These are phyloP conservation scores for Jaenimonas drosophilae DNA, from an alignment of 208 protist species.

Conservation along the genomic window DNA sequence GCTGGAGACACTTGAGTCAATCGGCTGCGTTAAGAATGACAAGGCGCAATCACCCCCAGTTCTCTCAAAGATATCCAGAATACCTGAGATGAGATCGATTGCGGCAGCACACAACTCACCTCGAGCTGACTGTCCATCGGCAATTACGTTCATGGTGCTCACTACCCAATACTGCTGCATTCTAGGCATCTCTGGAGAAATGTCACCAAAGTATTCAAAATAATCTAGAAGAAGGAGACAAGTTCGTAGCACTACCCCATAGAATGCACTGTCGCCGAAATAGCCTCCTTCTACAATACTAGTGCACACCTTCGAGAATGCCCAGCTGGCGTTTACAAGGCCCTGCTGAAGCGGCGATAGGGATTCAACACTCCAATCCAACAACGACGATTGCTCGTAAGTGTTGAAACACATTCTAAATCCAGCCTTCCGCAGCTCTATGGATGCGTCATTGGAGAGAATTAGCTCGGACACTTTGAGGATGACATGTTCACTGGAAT, in stretches of 20 bases:
- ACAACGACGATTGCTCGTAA: conserved; percentile 67
- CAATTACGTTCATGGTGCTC: conserved; percentile 34
- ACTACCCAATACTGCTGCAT: conserved; percentile 39
- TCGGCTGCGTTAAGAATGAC: conserved; percentile 27
- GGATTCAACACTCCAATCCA: conserved; percentile 79
- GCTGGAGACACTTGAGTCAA: conserved; percentile 16
- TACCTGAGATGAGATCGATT: conserved; percentile 48
- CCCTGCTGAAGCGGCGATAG: conserved; percentile 71
- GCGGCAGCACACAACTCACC: conserved; percentile 44
- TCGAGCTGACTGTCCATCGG: conserved; percentile 17
- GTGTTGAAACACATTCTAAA: conserved; percentile 84
- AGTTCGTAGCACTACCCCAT: conserved; percentile 52
- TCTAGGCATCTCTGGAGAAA: conserved; percentile 20
- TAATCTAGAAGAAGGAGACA: conserved; percentile 78
- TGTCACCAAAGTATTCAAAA: conserved; percentile 55
- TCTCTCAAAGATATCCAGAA: conserved; percentile 48
- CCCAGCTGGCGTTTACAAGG: conserved; percentile 41
- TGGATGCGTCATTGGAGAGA: conserved; percentile 10
- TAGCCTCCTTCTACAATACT: conserved; percentile 40
- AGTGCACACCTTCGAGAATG: conserved; percentile 53
- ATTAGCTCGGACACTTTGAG: conserved; percentile 36
- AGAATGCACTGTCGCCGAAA: conserved; percentile 35
- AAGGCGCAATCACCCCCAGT: conserved; percentile 38
- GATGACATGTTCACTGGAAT: conserved; percentile 61
- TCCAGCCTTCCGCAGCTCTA: conserved; percentile 50